Evolutionary conservation across 2,329 filamentous ascomycete genomes (phyloP).

Genomic region (Lasiodiplodia hormozganensis): DNA sequence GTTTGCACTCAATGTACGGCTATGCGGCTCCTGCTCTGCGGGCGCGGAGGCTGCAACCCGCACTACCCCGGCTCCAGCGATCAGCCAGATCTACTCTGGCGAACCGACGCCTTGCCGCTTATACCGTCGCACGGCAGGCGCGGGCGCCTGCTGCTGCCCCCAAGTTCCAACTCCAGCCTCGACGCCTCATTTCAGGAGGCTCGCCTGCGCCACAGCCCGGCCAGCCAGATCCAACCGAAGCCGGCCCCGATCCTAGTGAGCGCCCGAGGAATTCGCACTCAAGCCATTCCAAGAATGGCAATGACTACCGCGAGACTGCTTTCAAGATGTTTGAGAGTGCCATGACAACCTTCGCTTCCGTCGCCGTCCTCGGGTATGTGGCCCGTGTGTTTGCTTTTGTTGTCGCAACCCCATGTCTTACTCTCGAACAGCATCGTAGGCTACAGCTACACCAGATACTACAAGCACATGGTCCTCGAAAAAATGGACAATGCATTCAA

Average conservation of each 20-base stretch:
- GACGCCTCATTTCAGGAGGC: constrained; percentile 21
- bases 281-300: constrained; percentile 5
- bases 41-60: constrained; percentile 16
- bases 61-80: constrained; percentile 21
- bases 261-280: constrained; percentile 1
- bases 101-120: constrained; percentile 7
- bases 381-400: not conserved
- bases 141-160: constrained; percentile 23
- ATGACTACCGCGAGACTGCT: constrained; percentile 46
- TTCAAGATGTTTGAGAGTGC: constrained; percentile 62
- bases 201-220: constrained; percentile 28
- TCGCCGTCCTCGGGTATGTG: constrained; percentile 53
- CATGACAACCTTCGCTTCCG: constrained; percentile 58
- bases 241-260: not conserved
- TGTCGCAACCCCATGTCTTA: not conserved
- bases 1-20: constrained; percentile 22
- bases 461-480: constrained; percentile 87
- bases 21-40: constrained; percentile 17
- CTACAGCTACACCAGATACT: constrained; percentile 61
- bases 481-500: constrained; percentile 95
- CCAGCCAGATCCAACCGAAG: constrained; percentile 27
- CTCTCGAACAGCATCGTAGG: constrained; percentile 42
- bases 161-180: constrained; percentile 1
- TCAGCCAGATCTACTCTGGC: constrained; percentile 25
- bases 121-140: constrained; percentile 9